These are phyloP conservation scores for Ustilago bromivora DNA, from an alignment of 1,284 basidiomycete species.

Conservation along the genomic window DNA sequence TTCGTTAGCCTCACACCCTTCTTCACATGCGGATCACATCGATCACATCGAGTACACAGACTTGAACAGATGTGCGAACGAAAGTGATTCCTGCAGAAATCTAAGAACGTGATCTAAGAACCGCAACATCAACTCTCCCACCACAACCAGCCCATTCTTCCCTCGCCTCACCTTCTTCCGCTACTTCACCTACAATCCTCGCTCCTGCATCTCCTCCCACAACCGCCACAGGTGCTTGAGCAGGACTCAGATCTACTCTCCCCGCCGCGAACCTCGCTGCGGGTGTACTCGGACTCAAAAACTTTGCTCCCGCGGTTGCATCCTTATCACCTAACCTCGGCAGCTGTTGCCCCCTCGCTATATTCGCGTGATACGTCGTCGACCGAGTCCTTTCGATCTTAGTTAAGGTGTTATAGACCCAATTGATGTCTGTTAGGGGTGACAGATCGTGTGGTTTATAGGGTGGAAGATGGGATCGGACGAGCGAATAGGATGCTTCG, in stretches of 20 bases:
- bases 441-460: slow-evolving; percentile 82
- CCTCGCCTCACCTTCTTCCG: not conserved
- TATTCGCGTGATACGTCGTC: slow-evolving; percentile 17
- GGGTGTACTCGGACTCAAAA: slow-evolving; percentile 9
- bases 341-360: slow-evolving; percentile 16
- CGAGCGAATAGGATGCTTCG: slow-evolving; percentile 86
- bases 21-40: not conserved
- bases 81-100: not conserved
- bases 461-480: slow-evolving; percentile 76
- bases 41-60: not conserved
- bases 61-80: not conserved
- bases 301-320: slow-evolving; percentile 22
- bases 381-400: slow-evolving; percentile 73
- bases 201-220: not conserved
- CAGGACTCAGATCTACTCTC: slow-evolving; percentile 35
- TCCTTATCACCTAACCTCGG: slow-evolving; percentile 17
- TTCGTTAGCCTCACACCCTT: slow-evolving; percentile 19
- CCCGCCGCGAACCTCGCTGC: slow-evolving; percentile 18
- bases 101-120: slow-evolving; percentile 19
- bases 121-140: slow-evolving; percentile 40
- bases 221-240: slow-evolving; percentile 13
- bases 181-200: slow-evolving; percentile 26
- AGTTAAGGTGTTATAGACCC: slow-evolving; percentile 81
- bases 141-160: slow-evolving; percentile 50
- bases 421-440: slow-evolving; percentile 87